A percentile compares a stretch with the other conserved stretches of the same genome.
Evolutionary conservation across 805 yeast species (phyloP).

Genomic region (Candida easanensis): DNA sequence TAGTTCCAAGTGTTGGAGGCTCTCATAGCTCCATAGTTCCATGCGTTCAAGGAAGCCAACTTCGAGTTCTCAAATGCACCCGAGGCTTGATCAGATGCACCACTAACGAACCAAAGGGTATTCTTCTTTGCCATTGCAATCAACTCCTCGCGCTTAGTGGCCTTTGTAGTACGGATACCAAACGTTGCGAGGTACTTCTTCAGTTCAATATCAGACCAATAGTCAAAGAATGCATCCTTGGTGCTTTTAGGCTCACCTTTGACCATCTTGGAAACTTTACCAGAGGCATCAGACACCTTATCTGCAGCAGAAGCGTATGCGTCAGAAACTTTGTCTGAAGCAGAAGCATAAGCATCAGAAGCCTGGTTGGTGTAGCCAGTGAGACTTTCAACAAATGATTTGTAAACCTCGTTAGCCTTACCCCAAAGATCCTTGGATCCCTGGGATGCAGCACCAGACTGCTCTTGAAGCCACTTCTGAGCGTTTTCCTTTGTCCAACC

Average conservation of each 20-base stretch:
- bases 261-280: conserved; percentile 9
- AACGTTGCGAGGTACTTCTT: conserved; percentile 38
- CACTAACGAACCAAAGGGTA: conserved; percentile 37
- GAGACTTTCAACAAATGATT: conserved; percentile 14
- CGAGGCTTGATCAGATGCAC: conserved; percentile 10
- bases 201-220: conserved; percentile 44
- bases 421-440: conserved; percentile 21
- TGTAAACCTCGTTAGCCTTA: conserved; percentile 26
- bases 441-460: conserved; percentile 26
- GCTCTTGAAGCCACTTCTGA: conserved; percentile 38
- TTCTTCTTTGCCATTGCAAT: conserved; percentile 38
- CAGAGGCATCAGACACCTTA: conserved; percentile 1
- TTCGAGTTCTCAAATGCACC: conserved; percentile 8
- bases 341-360: too few species aligned
- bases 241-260: conserved; percentile 8
- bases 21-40: conserved; percentile 7
- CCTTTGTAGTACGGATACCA: conserved; percentile 35
- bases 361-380: conserved; percentile 16
- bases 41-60: conserved; percentile 6
- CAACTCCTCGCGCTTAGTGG: conserved; percentile 34
- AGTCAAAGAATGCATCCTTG: conserved; percentile 30
- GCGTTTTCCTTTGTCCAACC: conserved; percentile 38
- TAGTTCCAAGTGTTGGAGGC: conserved; percentile 7
- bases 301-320: conserved; percentile 6
- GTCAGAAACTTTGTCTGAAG: conserved; percentile 6